phyloP scores from a whole-genome alignment of 139 green algal species.

The Chlamydomonas sp. region DNA sequence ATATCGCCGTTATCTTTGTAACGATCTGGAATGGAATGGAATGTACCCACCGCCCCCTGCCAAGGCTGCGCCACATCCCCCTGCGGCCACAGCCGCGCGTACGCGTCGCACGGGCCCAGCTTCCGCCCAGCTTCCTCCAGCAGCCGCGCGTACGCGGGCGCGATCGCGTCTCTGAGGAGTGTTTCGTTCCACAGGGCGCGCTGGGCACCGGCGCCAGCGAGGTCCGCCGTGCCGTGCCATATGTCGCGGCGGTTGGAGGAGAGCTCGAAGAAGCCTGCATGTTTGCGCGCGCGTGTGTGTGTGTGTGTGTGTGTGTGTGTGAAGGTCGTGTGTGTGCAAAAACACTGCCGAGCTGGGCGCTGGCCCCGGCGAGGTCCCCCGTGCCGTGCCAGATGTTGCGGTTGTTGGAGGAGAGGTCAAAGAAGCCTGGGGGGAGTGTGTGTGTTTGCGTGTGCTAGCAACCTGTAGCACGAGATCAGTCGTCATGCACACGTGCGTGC shows the following conservation, averaged over 20 bases:
- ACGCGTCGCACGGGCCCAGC: constrained; percentile 39
- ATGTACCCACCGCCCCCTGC: no score
- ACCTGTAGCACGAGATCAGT: no score
- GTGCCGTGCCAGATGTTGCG: constrained; percentile 25
- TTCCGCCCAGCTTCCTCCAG: constrained; percentile 32
- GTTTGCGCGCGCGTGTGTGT: no score
- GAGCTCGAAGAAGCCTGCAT: constrained; percentile 6
- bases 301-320: no score
- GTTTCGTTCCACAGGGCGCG: constrained; percentile 59
- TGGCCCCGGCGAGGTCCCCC: no score
- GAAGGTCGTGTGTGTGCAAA: no score
- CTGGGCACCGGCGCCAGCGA: constrained; percentile 48
- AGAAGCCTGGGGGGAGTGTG: no score
- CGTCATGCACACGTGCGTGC: no score
- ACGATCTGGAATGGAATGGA: no score
- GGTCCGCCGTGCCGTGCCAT: constrained; percentile 63
- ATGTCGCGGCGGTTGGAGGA: constrained; percentile 44
- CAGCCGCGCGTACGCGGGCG: constrained; percentile 45
- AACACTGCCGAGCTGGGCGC: no score
- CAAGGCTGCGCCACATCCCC: constrained; percentile 36
- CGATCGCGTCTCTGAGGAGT: constrained; percentile 51
- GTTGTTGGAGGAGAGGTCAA: constrained; percentile 59
- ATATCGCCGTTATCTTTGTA: no score
- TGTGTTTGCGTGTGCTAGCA: no score
- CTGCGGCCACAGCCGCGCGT: constrained; percentile 46